Base-by-base conservation (phyloP, 768 basidiomycete species). In the Russula dissimulans region DNA sequence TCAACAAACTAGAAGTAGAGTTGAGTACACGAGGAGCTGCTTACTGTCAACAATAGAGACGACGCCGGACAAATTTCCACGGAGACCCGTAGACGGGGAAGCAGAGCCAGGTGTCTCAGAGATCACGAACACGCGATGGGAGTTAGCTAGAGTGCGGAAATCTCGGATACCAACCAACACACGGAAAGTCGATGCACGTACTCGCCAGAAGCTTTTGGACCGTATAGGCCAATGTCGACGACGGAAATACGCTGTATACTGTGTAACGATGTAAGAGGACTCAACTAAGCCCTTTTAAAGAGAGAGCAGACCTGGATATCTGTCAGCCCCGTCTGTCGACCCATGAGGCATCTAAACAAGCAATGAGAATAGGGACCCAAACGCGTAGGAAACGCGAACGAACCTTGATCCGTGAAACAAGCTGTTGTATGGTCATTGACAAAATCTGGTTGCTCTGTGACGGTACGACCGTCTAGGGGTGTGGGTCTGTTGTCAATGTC, bases 161-260 rank as follows among this genome's bases (percentile, higher is more conserved):
- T 9, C 8, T 41, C n/a, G 29, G 39, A n/a, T 38, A 50, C 12
- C 32, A 31, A 34, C 9, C 45, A 12, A 56, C 34, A 47, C 42
- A 44, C 9, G 31, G 11, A 26, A n/a, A 7, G 10, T 26, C 45
- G 41, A 49, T 36, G 26, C n/a, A 78, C 87, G 64, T 67, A 91
- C 89, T 92, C 3, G 90, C 89, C 26, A 92, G 79, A 9, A 91
- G 76, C 69, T 91, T 92, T 71, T 91, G 81, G 56, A 90, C 83
- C 0, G 87, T 83, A 70, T 84, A 89, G 12, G 78, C 77, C 4
- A 91, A 76, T 7, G 81, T 78, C 66, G 78, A 86, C 46, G 77
- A 80, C 0, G 85, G 81, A 34, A 79, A 76, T 22, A 91, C 86
- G 52, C 87, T 87, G 69, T 90, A 92, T 0, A 90, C 90, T 87